These are phyloP conservation scores for Neurospora tetraspora DNA, from an alignment of 495 filamentous ascomycete genomes.

Conservation along the genomic window DNA sequence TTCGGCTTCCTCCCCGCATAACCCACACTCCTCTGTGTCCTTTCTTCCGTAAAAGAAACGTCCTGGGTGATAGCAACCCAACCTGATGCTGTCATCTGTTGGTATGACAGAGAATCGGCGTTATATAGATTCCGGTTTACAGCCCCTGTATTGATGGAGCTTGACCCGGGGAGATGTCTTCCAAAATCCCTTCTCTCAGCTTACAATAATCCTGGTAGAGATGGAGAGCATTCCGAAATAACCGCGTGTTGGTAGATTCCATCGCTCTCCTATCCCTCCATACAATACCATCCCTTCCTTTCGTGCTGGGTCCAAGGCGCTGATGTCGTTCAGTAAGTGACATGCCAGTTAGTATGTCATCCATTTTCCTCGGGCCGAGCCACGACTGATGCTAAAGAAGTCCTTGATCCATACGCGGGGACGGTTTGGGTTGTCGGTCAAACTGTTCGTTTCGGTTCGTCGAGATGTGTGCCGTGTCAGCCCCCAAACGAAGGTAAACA, in stretches of 20 bases:
- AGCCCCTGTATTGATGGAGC: not conserved
- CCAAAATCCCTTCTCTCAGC: not conserved
- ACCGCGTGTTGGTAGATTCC: not conserved
- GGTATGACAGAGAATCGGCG: not conserved
- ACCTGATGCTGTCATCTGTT: not conserved
- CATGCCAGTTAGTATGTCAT: not conserved
- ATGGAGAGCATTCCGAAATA: not conserved
- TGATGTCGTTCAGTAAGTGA: not conserved
- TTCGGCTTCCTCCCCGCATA: not conserved
- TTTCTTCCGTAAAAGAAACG: not conserved
- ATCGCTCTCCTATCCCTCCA: not conserved
- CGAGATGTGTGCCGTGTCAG: constrained; percentile 6
- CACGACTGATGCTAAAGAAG: not conserved
- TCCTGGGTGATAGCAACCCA: not conserved
- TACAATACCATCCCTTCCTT: not conserved
- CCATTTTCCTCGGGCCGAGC: not conserved
- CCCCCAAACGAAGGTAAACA: constrained; percentile 34
- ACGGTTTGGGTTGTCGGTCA: not conserved
- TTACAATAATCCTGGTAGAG: not conserved
- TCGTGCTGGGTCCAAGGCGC: not conserved
- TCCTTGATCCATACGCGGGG: not conserved
- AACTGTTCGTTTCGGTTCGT: not conserved
- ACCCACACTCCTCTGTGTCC: not conserved
- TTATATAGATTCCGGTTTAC: not conserved
- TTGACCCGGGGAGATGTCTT: not conserved